These are phyloP conservation scores for Scytalidium sp. DNA, from an alignment of 2,329 filamentous ascomycete species.

Conservation along the genomic window DNA sequence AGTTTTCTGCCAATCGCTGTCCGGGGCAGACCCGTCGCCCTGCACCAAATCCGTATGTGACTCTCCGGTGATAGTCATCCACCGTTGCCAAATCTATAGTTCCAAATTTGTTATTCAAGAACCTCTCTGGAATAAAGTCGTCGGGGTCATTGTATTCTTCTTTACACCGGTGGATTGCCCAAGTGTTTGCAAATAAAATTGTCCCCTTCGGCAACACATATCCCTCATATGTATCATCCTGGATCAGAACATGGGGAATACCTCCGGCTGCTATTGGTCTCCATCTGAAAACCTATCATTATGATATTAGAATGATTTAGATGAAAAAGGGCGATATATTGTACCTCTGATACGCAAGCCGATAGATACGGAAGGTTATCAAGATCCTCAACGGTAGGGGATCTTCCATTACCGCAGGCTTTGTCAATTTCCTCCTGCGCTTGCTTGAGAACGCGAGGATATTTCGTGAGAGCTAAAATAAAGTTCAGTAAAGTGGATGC, in stretches of 20 bases:
- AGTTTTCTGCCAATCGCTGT: conserved; percentile 45
- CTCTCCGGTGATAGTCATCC: neutral
- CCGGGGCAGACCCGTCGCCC: conserved; percentile 51
- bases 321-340: neutral
- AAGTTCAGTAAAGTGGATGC: neutral
- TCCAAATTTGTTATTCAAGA: conserved; percentile 6
- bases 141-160: conserved; percentile 17
- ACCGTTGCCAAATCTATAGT: neutral
- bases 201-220: conserved; percentile 53
- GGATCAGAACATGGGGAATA: conserved; percentile 49
- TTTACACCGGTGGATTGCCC: neutral
- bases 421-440: conserved; percentile 1
- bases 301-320: neutral
- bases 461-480: neutral
- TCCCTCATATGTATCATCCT: conserved; percentile 52
- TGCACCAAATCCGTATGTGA: conserved; percentile 20
- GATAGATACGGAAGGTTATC: conserved; percentile 26
- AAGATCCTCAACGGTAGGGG: conserved; percentile 17
- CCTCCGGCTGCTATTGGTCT: conserved; percentile 41
- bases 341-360: conserved; percentile 21
- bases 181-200: conserved; percentile 41
- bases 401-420: neutral
- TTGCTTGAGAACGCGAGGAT: neutral
- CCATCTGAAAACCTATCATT: conserved; percentile 32
- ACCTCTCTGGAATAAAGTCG: conserved; percentile 28